phyloP scores from a whole-genome alignment of 1,139 yeast species.

The Diutina mesorugosa region DNA sequence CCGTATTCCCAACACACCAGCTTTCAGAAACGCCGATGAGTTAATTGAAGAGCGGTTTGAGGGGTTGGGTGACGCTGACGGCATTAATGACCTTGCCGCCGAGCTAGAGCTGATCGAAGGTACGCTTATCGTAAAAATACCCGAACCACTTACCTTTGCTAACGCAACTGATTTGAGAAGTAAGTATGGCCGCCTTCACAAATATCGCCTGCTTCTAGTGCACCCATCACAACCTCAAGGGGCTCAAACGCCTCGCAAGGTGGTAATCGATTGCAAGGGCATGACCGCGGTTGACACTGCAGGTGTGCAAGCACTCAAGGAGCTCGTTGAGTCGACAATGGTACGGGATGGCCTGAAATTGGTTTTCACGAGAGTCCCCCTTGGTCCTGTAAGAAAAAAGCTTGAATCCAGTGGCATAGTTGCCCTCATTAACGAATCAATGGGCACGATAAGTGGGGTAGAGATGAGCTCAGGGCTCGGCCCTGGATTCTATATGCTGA shows the following conservation, averaged over 20 bases:
- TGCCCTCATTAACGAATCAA: constrained; percentile 10
- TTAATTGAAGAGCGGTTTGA: constrained; percentile 18
- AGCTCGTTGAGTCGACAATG: constrained; percentile 12
- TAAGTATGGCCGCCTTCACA: constrained; percentile 6
- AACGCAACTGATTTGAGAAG: constrained; percentile 6
- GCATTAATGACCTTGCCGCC: constrained; percentile 1
- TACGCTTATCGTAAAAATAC: constrained; percentile 6
- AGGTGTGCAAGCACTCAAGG: constrained; percentile 19
- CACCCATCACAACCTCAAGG: constrained; percentile 8
- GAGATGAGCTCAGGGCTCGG: not conserved
- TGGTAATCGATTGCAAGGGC: constrained; percentile 8
- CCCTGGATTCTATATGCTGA: not conserved
- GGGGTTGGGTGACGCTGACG: not conserved
- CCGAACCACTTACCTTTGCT: constrained; percentile 5
- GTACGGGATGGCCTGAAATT: constrained; percentile 6
- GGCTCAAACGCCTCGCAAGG: not conserved
- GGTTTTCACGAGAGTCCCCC: constrained; percentile 16
- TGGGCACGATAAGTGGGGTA: not conserved
- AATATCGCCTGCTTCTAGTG: constrained; percentile 11
- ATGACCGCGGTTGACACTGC: constrained; percentile 13
- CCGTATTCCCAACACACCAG: constrained; percentile 17
- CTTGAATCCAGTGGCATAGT: constrained; percentile 14
- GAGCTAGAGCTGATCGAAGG: constrained; percentile 7
- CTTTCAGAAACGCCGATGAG: constrained; percentile 23
- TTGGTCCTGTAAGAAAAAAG: constrained; percentile 11